Base-by-base conservation (phyloP, 2,329 filamentous ascomycete species). In the Xenoacremonium recifei region DNA sequence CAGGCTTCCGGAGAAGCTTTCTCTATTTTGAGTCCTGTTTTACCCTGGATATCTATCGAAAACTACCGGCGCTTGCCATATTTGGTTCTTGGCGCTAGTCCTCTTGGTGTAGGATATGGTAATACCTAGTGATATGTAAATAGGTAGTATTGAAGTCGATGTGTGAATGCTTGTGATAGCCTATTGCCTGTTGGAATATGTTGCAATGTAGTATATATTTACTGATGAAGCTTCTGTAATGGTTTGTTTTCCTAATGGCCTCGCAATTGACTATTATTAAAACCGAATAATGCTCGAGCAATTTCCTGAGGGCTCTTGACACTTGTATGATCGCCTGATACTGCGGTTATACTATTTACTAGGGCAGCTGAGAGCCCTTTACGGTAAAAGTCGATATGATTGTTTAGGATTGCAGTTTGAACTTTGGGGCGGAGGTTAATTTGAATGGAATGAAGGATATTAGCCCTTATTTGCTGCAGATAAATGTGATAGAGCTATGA, bases 211-310 rank as follows among this genome's bases (percentile, higher is more conserved):
- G 37, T 12, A 44, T 6, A 44, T 40, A 33, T 40, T 37, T 21
- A 23, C 23, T 44, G 34, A 39, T 44, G n/a, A 40, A 44, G 42
- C 33, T 37, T 44, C 27, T 34, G 25, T 31, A 44, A 44, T 17
- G 34, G 33, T 6, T 44, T 40, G n/a, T 44, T 44, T 37, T 25
- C 36, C 36, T 19, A 39, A 39, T 31, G 7, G 15, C 3, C 41
- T 35, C 30, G 36, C 16, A 16, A 23, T 15, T 21, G 34, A 16
- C 37, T 19, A 40, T 45, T 19, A 19, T 40, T 35, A 13, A 40
- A 37, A 1, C 37, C 29, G 29, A 45, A 45, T 37, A 45, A 35
- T 11, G 29, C 17, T 34, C 40, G 21, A 12, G 35, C 20, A 40
- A 12, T 33, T 11, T 37, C 29, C 3, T 40, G 5, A 32, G 37